Evolutionary conservation across 2,329 filamentous ascomycete species (phyloP).

Genomic region (Albophoma yamanashiensis): DNA sequence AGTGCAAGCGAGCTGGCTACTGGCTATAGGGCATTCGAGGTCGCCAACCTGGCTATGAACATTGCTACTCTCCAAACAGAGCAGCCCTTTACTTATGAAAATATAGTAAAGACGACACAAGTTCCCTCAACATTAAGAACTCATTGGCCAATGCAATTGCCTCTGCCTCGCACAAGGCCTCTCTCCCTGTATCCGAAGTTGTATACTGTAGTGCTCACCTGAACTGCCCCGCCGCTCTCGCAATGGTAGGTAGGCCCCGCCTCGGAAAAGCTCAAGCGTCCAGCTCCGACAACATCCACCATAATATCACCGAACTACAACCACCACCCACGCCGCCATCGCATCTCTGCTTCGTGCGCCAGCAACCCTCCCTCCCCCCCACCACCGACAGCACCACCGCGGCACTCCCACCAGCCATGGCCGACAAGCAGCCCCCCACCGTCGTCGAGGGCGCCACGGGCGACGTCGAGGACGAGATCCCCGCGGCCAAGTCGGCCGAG

Average conservation of each 20-base stretch:
- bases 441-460: slow-evolving; percentile 51
- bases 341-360: background rate
- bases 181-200: background rate
- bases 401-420: slow-evolving; percentile 31
- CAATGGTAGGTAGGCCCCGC: background rate
- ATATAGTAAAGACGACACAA: background rate
- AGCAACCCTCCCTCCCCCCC: background rate
- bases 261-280: background rate
- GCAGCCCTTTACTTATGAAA: no score
- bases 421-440: slow-evolving; percentile 46
- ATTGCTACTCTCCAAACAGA: no score
- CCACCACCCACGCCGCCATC: background rate
- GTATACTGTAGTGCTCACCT: no score
- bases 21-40: no score
- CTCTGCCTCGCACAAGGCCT: background rate
- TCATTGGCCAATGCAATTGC: background rate
- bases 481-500: slow-evolving; percentile 53
- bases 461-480: slow-evolving; percentile 47
- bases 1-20: no score
- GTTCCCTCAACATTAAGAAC: background rate
- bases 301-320: background rate
- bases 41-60: no score
- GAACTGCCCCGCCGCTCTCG: background rate
- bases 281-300: background rate
- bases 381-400: background rate